phyloP scores from a whole-genome alignment of 257 asterid genomes.

The Solanum tarijense region DNA sequence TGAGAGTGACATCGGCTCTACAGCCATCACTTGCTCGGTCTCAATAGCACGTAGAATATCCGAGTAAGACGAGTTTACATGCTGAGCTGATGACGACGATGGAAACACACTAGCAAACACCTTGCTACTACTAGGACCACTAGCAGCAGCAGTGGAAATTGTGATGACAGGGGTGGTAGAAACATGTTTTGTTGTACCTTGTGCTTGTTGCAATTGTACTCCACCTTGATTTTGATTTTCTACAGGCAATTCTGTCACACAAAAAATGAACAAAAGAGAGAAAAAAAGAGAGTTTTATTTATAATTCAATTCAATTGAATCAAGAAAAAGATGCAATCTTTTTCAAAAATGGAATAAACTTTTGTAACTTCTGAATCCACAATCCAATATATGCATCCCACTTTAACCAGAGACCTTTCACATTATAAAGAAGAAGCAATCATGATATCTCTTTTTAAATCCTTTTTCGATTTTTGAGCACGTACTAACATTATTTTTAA shows the following conservation, averaged over 20 bases:
- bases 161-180: conserved; percentile 6
- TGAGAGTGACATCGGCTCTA: conserved; percentile 62
- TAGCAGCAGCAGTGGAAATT: conserved; percentile 6
- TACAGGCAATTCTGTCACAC: conserved; percentile 46
- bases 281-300: neutral
- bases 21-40: neutral
- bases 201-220: conserved; percentile 26
- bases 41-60: conserved; percentile 22
- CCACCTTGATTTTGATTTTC: conserved; percentile 29
- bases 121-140: conserved; percentile 15
- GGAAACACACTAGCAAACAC: conserved; percentile 26
- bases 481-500: neutral
- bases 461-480: conserved; percentile 22
- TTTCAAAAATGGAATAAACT: conserved; percentile 12
- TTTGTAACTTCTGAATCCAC: conserved; percentile 24
- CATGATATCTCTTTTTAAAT: conserved; percentile 26
- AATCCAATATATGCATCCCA: conserved; percentile 19
- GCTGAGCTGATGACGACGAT: conserved; percentile 20
- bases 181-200: neutral
- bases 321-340: conserved; percentile 9
- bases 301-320: neutral
- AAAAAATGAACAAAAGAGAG: neutral
- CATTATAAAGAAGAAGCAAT: conserved; percentile 41
- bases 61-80: conserved; percentile 24
- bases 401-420: conserved; percentile 20